Evolutionary conservation across 495 filamentous ascomycete genomes (phyloP), one percentile per base, ranked within the genome.

Genomic region (Lasiosphaeria miniovina): DNA sequence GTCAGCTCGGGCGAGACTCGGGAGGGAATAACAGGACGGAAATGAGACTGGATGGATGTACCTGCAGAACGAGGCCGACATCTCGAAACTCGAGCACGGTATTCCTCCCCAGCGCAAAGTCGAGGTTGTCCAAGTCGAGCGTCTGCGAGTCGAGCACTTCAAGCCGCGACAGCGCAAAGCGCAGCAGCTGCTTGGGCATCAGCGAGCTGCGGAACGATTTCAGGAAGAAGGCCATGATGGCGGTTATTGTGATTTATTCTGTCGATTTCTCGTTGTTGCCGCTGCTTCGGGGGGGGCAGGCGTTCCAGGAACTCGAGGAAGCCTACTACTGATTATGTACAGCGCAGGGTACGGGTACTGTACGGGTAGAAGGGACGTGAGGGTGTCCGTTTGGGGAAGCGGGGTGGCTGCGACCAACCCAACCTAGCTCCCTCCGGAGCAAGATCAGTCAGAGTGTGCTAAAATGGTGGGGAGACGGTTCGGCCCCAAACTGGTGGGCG

Each of bases 101-200:
- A 62, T 84, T 84, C 70, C 85, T 85, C 0, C 93, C 93, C 74
- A 87, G 82, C 31, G 84, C 82, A 61, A 93, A 83, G 59, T 93
- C 90, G 59, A 95, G 70, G 59, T 89, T 88, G 51, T 93, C 90
- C 34, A 88, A 78, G 62, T 96, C 89, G 43, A 96, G 67, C 3
- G 87, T 85, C 65, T 93, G 84, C 34, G 87, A 87, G 65, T 97
- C 93, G 33, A 97, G 80, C 33, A 96, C 72, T 55, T 93, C 90
- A 45, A 93, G 73, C 57, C 88, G 85, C 4, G 88, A 88, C 34
- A 97, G 75, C 32, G 85, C 90, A 72, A 91, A 95, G 61, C 88
- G 86, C 50, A 96, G 79, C 57, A 94, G 76, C 65, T 86, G 84
- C 78, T 93, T 93, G 74, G 90, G 88, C 74, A 94, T 85, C 64